Evolutionary conservation across 129 eudicot species (phyloP).

Genomic region (Saposhnikovia divaricata): DNA sequence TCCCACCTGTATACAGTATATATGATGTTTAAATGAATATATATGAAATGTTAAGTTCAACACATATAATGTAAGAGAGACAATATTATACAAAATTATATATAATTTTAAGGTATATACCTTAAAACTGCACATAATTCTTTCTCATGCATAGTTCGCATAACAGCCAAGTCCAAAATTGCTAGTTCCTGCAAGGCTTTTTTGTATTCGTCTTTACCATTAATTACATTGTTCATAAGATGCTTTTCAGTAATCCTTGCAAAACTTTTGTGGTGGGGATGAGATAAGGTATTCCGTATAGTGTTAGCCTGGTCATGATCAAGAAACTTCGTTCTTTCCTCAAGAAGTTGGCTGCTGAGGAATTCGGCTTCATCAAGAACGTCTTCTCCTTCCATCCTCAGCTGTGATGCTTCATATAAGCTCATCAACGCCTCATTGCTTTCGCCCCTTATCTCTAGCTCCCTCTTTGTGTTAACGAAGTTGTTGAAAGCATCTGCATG

Average conservation of each 20-base stretch:
- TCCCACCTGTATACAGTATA: slow-evolving; percentile 1
- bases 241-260: not conserved
- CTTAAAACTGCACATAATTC: not conserved
- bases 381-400: not conserved
- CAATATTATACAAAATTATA: too few species aligned
- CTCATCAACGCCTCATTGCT: not conserved
- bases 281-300: not conserved
- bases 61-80: not conserved
- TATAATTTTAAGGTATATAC: too few species aligned
- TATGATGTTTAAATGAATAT: not conserved
- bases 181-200: slow-evolving; percentile 6
- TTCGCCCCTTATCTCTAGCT: not conserved
- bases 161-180: not conserved
- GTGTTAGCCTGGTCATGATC: not conserved
- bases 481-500: not conserved
- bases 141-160: not conserved
- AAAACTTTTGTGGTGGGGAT: not conserved
- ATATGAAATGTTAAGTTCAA: not conserved
- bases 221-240: not conserved
- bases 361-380: not conserved
- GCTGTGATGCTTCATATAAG: not conserved
- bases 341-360: not conserved
- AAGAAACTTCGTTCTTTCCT: not conserved
- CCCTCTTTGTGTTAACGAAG: not conserved
- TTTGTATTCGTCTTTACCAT: not conserved